Percentiles rank a stretch among this genome's conserved stretches.
phyloP scores from a whole-genome alignment of 805 yeast species.

The Cyberlindnera maritima region DNA sequence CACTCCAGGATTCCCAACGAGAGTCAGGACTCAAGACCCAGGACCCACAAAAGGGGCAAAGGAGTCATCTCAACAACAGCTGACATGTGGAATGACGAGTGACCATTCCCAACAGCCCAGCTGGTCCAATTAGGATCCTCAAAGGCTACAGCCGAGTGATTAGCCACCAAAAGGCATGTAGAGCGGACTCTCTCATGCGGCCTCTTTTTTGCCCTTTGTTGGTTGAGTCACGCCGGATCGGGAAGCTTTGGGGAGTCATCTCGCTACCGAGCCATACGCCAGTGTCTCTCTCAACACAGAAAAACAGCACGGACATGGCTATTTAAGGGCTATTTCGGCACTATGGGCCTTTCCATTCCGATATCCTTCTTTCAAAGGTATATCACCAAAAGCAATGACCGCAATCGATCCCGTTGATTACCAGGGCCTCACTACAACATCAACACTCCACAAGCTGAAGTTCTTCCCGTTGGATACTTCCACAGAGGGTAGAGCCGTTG shows the following conservation, averaged over 20 bases:
- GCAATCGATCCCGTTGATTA: neutral
- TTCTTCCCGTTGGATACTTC: neutral
- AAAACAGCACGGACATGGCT: neutral
- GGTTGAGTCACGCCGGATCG: constrained; percentile 1
- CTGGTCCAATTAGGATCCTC: neutral
- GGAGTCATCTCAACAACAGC: neutral
- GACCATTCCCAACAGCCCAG: neutral
- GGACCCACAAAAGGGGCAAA: neutral
- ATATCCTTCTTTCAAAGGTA: neutral
- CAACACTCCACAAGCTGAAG: constrained; percentile 1
- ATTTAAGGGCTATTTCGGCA: neutral
- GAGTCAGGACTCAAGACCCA: too few species aligned
- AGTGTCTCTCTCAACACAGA: neutral
- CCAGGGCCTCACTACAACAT: neutral
- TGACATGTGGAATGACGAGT: too few species aligned
- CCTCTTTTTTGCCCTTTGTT: too few species aligned
- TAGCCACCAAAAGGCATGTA: neutral
- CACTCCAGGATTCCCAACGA: too few species aligned
- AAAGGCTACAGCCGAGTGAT: neutral
- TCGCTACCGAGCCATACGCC: neutral
- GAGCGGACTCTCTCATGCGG: too few species aligned
- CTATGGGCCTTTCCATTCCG: neutral
- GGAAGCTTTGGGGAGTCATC: neutral
- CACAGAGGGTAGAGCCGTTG: neutral
- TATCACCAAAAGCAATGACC: neutral